These are phyloP conservation scores for Fusarium lateritium DNA, from an alignment of 2,329 filamentous ascomycete species.

Conservation along the genomic window DNA sequence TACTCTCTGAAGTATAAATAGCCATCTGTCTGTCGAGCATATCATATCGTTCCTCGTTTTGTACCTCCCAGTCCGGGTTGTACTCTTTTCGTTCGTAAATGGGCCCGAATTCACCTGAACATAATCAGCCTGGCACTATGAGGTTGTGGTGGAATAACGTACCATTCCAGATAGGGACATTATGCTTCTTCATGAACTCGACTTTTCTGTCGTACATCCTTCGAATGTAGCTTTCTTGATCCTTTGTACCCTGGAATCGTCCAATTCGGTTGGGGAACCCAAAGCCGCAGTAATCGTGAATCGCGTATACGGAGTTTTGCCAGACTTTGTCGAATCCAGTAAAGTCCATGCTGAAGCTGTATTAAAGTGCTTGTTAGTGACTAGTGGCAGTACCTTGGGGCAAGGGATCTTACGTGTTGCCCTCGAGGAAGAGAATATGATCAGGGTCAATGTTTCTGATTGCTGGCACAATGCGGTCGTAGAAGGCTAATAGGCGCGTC, in stretches of 20 bases:
- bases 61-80: slow-evolving; percentile 43
- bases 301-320: slow-evolving; percentile 64
- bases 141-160: rapidly evolving
- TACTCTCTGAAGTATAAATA: slow-evolving; percentile 51
- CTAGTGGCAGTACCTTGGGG: background rate
- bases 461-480: slow-evolving; percentile 56
- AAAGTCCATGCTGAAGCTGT: slow-evolving; percentile 50
- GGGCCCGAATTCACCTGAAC: slow-evolving; percentile 63
- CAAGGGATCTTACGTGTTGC: slow-evolving; percentile 57
- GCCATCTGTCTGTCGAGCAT: slow-evolving; percentile 58
- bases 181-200: slow-evolving; percentile 58
- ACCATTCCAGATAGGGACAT: slow-evolving; percentile 61
- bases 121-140: background rate
- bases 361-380: rapidly evolving
- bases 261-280: slow-evolving; percentile 62
- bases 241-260: slow-evolving; percentile 57
- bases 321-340: slow-evolving; percentile 54
- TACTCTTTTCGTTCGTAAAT: slow-evolving; percentile 60
- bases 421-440: slow-evolving; percentile 65
- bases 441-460: slow-evolving; percentile 59
- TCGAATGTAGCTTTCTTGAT: slow-evolving; percentile 53
- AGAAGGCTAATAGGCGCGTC: slow-evolving; percentile 56
- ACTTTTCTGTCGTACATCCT: slow-evolving; percentile 58
- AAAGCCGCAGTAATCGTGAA: slow-evolving; percentile 68
- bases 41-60: slow-evolving; percentile 57